These are phyloP conservation scores for Wallacemonas sp. DNA, from an alignment of 208 protist genomes.

Conservation along the genomic window DNA sequence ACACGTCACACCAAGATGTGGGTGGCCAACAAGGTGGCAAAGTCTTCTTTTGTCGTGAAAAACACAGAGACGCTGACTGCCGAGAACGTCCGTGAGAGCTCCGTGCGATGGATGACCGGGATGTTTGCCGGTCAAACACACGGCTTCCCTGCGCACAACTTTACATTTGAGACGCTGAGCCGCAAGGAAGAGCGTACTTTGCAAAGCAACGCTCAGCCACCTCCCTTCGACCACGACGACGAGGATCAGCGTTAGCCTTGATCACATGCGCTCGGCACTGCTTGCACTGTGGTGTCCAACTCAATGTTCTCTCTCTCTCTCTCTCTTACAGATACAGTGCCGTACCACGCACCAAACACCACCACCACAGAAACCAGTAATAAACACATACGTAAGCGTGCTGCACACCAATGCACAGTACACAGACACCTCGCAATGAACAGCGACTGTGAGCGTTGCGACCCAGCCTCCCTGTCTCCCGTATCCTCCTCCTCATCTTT, in stretches of 20 bases:
- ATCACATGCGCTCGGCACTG: background rate
- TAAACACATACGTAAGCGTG: no score
- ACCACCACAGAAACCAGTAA: no score
- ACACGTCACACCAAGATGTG: constrained; percentile 87
- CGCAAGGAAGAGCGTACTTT: constrained; percentile 41
- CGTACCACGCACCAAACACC: no score
- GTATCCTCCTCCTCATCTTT: no score
- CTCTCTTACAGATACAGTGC: no score
- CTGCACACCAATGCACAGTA: no score
- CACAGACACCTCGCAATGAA: no score
- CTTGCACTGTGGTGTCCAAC: no score
- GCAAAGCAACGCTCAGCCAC: constrained; percentile 42
- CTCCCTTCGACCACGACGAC: constrained; percentile 67
- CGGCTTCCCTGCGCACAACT: constrained; percentile 87
- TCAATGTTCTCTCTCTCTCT: no score
- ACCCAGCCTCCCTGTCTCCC: no score
- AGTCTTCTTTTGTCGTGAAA: constrained; percentile 71
- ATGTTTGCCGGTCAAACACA: constrained; percentile 79
- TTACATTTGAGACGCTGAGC: constrained; percentile 75
- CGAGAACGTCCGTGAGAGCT: constrained; percentile 69
- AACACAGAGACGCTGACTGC: constrained; percentile 60
- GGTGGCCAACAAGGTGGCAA: constrained; percentile 52
- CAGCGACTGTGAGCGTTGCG: no score
- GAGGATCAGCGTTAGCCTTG: no score
- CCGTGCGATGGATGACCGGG: constrained; percentile 74